Conservation (phyloP, 2,329 filamentous ascomycete species). For the Lecanoromycetidae sp. region DNA sequence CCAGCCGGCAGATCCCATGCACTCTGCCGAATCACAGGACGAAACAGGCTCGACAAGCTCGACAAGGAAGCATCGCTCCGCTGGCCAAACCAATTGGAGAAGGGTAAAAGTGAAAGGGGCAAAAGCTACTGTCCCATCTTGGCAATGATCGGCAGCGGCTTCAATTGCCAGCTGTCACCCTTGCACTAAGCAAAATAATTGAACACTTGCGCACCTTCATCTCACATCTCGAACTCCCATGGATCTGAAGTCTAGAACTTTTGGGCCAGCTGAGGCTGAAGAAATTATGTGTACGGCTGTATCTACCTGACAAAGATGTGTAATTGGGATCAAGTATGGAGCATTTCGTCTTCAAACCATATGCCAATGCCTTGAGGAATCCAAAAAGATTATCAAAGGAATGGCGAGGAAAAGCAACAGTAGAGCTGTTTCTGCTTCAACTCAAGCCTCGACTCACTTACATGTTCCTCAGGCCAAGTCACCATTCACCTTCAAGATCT, state of each 20-base stretch:
- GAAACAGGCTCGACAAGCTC: too few relatives aligned
- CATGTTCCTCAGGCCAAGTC: slow-evolving; percentile 14
- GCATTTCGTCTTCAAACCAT: background rate
- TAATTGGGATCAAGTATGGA: too few relatives aligned
- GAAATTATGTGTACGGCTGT: too few relatives aligned
- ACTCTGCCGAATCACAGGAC: background rate
- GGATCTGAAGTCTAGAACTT: background rate
- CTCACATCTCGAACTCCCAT: background rate
- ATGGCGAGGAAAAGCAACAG: too few relatives aligned
- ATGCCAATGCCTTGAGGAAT: too few relatives aligned
- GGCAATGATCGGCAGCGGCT: slow-evolving; percentile 1
- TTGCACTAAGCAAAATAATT: too few relatives aligned
- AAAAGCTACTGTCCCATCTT: background rate
- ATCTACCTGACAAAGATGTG: too few relatives aligned
- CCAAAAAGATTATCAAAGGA: too few relatives aligned
- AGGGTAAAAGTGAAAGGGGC: background rate
- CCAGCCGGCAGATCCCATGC: slow-evolving; percentile 4
- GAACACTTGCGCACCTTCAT: too few relatives aligned
- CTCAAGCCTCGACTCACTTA: background rate
- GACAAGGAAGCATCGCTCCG: background rate
- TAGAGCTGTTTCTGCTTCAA: slow-evolving; percentile 1
- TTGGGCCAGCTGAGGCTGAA: background rate
- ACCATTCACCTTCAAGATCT: slow-evolving; percentile 38
- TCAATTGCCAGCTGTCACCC: background rate
- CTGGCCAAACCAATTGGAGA: background rate